These are phyloP conservation scores for Dinochytrium kinnereticum DNA, from an alignment of 371 early-diverging fungal genomes.

Conservation along the genomic window DNA sequence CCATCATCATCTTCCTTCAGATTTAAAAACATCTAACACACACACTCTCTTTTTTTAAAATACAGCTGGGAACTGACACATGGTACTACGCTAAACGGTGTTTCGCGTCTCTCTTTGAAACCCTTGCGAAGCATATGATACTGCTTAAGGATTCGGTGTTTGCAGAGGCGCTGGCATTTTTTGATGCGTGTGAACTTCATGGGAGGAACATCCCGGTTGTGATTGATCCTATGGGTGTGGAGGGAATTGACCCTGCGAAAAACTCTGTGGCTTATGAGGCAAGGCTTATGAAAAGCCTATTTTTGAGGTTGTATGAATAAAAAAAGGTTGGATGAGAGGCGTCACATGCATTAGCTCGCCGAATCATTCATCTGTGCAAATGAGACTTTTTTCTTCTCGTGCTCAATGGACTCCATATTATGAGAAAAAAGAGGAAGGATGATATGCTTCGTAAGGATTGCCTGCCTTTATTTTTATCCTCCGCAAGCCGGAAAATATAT, in stretches of 20 bases:
- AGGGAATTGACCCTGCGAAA: conserved; percentile 43
- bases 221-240: conserved; percentile 49
- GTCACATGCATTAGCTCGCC: too few relatives aligned
- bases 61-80: conserved; percentile 62
- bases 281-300: conserved; percentile 55
- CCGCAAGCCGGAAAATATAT: too few relatives aligned
- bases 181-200: conserved; percentile 57
- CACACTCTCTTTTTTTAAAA: not conserved
- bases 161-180: conserved; percentile 55
- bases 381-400: too few relatives aligned
- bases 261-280: conserved; percentile 59
- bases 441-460: too few relatives aligned
- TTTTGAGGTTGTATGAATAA: conserved; percentile 48
- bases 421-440: too few relatives aligned
- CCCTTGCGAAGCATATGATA: conserved; percentile 64
- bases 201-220: conserved; percentile 57
- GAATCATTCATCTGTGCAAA: too few relatives aligned
- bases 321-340: too few relatives aligned
- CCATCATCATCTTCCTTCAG: too few relatives aligned
- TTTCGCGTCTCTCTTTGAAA: conserved; percentile 57
- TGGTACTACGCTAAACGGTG: conserved; percentile 66
- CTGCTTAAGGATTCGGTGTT: conserved; percentile 57
- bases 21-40: not conserved
- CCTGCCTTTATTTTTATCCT: too few relatives aligned
- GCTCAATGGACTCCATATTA: too few relatives aligned